These are phyloP conservation scores for Calocera viscosa DNA, from an alignment of 768 basidiomycete genomes.

Conservation along the genomic window DNA sequence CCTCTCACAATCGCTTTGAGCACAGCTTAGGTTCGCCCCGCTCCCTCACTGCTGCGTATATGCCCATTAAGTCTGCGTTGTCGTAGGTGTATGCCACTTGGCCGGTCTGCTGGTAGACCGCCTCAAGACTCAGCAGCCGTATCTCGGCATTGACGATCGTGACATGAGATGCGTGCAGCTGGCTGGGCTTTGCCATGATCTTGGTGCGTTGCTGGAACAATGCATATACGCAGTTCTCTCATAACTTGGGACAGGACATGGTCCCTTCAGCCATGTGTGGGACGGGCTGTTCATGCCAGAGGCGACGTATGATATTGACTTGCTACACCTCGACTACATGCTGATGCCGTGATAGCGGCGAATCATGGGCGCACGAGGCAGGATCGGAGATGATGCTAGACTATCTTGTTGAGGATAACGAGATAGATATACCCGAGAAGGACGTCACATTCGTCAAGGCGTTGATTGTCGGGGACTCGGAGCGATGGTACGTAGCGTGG, in stretches of 20 bases:
- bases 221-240: not conserved
- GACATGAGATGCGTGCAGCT: conserved; percentile 67
- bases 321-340: not conserved
- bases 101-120: conserved; percentile 51
- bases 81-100: conserved; percentile 59
- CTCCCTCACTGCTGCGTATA: not conserved
- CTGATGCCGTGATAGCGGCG: conserved; percentile 21
- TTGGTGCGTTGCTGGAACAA: conserved; percentile 22
- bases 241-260: conserved; percentile 40
- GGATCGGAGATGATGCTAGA: conserved; percentile 78
- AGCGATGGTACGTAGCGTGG: not conserved
- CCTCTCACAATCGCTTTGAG: conserved; percentile 71
- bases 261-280: conserved; percentile 80
- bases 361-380: conserved; percentile 61
- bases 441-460: conserved; percentile 60
- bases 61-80: not conserved
- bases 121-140: conserved; percentile 45
- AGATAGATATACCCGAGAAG: conserved; percentile 35
- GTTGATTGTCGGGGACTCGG: conserved; percentile 52
- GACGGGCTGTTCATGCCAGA: conserved; percentile 58
- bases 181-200: conserved; percentile 72
- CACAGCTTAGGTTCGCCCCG: conserved; percentile 54
- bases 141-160: conserved; percentile 52
- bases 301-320: conserved; percentile 35
- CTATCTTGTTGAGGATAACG: conserved; percentile 45